Percentiles rank a stretch among this genome's conserved stretches.
phyloP scores from a whole-genome alignment of 2,329 filamentous ascomycete species.

The Stachybotrys chlorohalonatus region DNA sequence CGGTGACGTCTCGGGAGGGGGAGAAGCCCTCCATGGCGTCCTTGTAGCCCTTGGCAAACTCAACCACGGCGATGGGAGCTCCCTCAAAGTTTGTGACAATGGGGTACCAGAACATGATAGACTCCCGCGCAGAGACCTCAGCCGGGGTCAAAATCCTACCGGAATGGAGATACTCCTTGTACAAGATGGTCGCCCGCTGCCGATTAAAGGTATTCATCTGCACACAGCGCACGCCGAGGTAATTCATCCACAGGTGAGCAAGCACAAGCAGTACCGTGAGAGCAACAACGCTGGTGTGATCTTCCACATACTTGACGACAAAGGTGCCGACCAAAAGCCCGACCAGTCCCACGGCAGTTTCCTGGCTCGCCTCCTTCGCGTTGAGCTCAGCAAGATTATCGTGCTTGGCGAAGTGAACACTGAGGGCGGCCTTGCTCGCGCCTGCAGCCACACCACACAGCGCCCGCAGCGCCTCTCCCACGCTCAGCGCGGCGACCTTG shows the following conservation, averaged over 20 bases:
- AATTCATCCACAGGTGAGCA: constrained; percentile 77
- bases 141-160: constrained; percentile 50
- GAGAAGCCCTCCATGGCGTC: constrained; percentile 18
- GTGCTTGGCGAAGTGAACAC: constrained; percentile 79
- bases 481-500: constrained; percentile 41
- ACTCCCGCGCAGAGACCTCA: constrained; percentile 56
- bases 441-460: constrained; percentile 87
- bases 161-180: constrained; percentile 45
- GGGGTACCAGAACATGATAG: constrained; percentile 43
- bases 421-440: constrained; percentile 82
- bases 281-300: constrained; percentile 62
- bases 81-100: constrained; percentile 17
- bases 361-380: constrained; percentile 90
- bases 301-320: constrained; percentile 67
- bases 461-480: constrained; percentile 41
- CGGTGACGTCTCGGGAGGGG: constrained; percentile 10
- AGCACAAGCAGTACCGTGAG: constrained; percentile 63
- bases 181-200: constrained; percentile 74
- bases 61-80: constrained; percentile 24
- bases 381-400: constrained; percentile 91
- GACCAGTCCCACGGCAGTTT: constrained; percentile 81
- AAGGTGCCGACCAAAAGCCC: constrained; percentile 80
- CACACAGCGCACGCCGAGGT: constrained; percentile 74
- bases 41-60: constrained; percentile 31
- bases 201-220: constrained; percentile 78